Base-by-base conservation (phyloP, 768 basidiomycete genomes). In the Chalciporus pseudorubinellus region DNA sequence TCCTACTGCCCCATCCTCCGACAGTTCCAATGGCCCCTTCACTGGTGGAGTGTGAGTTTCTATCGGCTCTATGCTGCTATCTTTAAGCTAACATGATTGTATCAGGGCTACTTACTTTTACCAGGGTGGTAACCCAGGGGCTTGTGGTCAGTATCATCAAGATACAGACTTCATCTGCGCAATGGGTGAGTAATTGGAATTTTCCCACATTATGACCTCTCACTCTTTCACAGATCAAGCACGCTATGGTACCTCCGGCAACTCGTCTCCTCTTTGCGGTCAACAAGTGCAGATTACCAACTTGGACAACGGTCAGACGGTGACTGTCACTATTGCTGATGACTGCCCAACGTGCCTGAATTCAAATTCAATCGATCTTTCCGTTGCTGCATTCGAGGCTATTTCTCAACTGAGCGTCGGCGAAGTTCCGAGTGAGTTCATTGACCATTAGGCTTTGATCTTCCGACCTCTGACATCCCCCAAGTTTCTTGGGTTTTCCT, bases 341-440 rank as follows among this genome's bases (percentile, higher is more conserved):
- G 84, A 77, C 33, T 97, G 92, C 76, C 91, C 92, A 21, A 85
- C 85, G 18, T 95, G 92, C 72, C 45, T 62, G 0, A 82, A 79
- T 59, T 29, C 31, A 24, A 77, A 86, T 67, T 88, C 85, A 14
- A 83, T 97, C 63, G 88, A 91, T 61, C 74, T 90, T 39, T 89
- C 88, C n/a, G 48, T 58, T 44, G 82, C 62, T 48, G 87, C 89
- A 40, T 94, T 95, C 79, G 26, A 69, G 21, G 59, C 65, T 14
- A 77, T 95, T 51, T 81, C 79, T 41, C 48, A 67, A 42, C 62
- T 74, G 39, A 61, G 59, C 6, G 63, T 75, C 20, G 92, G 92
- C 55, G 58, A 72, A 51, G 74, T 90, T 53, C 59, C 72, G 44
- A 87, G 86, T 84, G 67, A 52, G 79, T 79, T 26, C 33, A 20